Evolutionary conservation across 2,329 filamentous ascomycete genomes (phyloP), one percentile per base, ranked within the genome.

Genomic region (Fusarium coicis): DNA sequence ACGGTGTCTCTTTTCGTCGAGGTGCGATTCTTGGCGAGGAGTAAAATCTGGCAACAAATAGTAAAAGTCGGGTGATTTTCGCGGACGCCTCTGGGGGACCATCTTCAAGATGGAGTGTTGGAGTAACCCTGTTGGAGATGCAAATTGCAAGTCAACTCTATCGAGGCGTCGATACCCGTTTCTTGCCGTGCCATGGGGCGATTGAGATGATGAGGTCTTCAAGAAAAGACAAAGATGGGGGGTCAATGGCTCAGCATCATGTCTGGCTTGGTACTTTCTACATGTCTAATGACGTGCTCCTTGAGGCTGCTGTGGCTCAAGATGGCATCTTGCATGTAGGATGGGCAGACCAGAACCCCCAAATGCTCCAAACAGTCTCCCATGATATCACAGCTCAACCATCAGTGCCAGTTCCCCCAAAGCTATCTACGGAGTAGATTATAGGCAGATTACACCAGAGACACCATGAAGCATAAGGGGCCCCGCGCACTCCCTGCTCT

Each of bases 11-110:
- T 47, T 52, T 50, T 39, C 42, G 58, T 34, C 28, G 28, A 66
- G 44, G 50, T 44, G 34, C 46, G 14, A 15, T 40, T 43, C 56
- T 60, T 61, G 61, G 66, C 65, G 52, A 62, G 58, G 53, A 28
- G 50, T n/a, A 56, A 55, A 32, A 66, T 65, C 70, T 75, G 73
- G 64, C 64, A 71, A 72, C 52, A 60, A 57, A 42, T 15, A 43
- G 43, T 54, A 57, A 55, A 59, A 63, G 59, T 66, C 62, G 50
- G 65, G 59, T 62, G 67, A 54, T 63, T 55, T 43, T 62, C 49
- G 46, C 19, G 44, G 49, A 28, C 16, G 49, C 19, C 30, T 66
- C 60, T 67, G 73, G 59, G 52, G 54, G 53, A 32, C 46, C 14
- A 46, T 64, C 55, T 53, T 40, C 21, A 23, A 26, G 26, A 58